phyloP scores from a whole-genome alignment of 2,329 filamentous ascomycete genomes.

The Colletotrichum sojae region DNA sequence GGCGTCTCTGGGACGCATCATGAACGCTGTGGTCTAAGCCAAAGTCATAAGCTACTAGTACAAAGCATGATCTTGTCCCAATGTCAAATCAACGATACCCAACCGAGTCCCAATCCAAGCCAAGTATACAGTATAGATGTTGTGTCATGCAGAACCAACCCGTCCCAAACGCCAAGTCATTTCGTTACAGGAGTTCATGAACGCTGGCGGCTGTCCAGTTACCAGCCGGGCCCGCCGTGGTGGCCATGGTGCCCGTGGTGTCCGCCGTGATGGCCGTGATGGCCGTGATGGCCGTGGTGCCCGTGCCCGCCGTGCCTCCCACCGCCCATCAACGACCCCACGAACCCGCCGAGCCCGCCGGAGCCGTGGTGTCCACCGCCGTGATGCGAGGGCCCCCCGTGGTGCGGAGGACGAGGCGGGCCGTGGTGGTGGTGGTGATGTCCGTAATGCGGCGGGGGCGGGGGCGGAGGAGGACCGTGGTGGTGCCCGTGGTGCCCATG shows the following conservation, averaged over 20 bases:
- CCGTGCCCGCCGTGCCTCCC: constrained; percentile 25
- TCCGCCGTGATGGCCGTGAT: constrained; percentile 1
- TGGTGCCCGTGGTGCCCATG: constrained; percentile 41
- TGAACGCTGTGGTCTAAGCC: too few species aligned
- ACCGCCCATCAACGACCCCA: constrained; percentile 39
- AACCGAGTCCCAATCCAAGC: too few species aligned
- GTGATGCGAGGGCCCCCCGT: constrained; percentile 30
- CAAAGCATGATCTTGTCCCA: too few species aligned
- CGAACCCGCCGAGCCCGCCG: constrained; percentile 44
- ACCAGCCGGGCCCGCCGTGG: constrained; percentile 22
- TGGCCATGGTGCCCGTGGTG: constrained; percentile 7
- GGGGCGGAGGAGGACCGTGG: not conserved
- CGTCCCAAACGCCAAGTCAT: constrained; percentile 16
- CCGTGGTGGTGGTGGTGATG: constrained; percentile 23
- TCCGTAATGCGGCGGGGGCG: not conserved
- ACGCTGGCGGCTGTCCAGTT: not conserved
- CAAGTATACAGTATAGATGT: not conserved
- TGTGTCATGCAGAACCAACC: not conserved
- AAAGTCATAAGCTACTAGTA: too few species aligned
- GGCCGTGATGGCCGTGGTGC: constrained; percentile 18
- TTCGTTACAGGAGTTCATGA: not conserved
- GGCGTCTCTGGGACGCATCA: not conserved
- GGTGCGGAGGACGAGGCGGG: constrained; percentile 15
- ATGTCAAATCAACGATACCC: too few species aligned
- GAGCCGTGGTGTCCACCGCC: constrained; percentile 37